phyloP scores from a whole-genome alignment of 1,139 yeast genomes.

The Geotrichum siamense region DNA sequence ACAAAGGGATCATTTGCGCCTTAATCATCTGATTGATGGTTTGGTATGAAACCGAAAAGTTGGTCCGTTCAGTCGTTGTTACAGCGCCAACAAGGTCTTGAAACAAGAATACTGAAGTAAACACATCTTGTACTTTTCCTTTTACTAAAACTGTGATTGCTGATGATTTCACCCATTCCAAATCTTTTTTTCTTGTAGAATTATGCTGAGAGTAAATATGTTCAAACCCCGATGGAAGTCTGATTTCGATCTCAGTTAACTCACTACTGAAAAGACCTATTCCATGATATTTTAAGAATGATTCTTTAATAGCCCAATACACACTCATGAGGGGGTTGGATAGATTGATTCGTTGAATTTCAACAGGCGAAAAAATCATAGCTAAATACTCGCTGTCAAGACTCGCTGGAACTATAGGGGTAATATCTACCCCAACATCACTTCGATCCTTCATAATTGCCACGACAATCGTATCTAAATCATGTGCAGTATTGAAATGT shows the following conservation, averaged over 20 bases:
- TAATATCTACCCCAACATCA: slow-evolving; percentile 8
- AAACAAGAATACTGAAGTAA: not conserved
- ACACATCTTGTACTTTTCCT: not conserved
- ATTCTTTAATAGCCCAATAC: slow-evolving; percentile 13
- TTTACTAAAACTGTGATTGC: not conserved
- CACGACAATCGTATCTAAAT: slow-evolving; percentile 2
- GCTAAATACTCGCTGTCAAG: slow-evolving; percentile 9
- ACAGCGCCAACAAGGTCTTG: not conserved
- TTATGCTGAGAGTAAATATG: not conserved
- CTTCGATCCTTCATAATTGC: not conserved
- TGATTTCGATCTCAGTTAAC: slow-evolving; percentile 5
- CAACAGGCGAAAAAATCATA: slow-evolving; percentile 5
- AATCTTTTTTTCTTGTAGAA: not conserved
- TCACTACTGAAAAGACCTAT: slow-evolving; percentile 7
- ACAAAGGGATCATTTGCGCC: too few relatives aligned
- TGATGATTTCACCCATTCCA: not conserved
- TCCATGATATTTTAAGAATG: slow-evolving; percentile 10
- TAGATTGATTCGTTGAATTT: not conserved
- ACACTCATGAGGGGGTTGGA: slow-evolving; percentile 1
- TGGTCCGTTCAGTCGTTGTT: not conserved
- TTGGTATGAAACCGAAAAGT: not conserved
- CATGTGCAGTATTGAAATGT: slow-evolving; percentile 12
- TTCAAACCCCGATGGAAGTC: slow-evolving; percentile 2
- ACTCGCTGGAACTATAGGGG: not conserved
- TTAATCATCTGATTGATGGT: not conserved